Base-by-base conservation (phyloP, 208 protist genomes). In the Acanthamoeba castellanii region DNA sequence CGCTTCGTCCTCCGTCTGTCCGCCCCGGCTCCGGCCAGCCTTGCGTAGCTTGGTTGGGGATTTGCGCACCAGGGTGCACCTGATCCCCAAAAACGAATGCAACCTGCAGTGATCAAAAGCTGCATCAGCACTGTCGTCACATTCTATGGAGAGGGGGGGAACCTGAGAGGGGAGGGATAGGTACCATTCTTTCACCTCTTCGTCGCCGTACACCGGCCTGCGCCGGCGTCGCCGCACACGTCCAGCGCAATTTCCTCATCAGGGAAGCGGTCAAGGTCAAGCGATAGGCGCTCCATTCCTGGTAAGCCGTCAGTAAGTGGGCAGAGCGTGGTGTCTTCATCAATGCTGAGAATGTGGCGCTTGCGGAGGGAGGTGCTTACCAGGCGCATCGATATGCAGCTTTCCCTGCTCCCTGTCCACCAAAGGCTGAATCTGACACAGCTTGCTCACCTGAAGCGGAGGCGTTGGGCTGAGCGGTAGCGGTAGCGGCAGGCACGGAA, bases 141-240 rank as follows among this genome's bases (percentile, higher is more conserved):
- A 59, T 3, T 55, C 16, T 37, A 37, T n/a, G n/a, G n/a, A n/a
- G n/a, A n/a, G n/a, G n/a, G 37, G 37, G 37, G 37, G 45, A 34
- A 50, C 30, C 7, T 5, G 37, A 32, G 6, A 30, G 8, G 66
- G 66, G 22, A 32, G 6, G 25, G 1, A 3, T 52, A 20, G 32
- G 87, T 25, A 92, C 87, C 87, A 92, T 34, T 74, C 59, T 37
- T 50, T 92, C 13, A 92, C 37, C 47, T 25, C 27, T 13, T 92
- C 61, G 25, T 74, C 59, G 20, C 37, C 2, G 30, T 92, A 92
- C 14, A 92, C 13, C 87, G 30, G 0, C 87, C 87, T 9, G 55
- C 34, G 30, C 87, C 87, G 59, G 64, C 64, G 20, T 92, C 87
- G 8, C 87, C 87, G 59, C 87, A 92, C 55, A 92, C 87, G 22